These are phyloP conservation scores for Aristolochia californica DNA, from an alignment of 164 flowering plant genomes.

Conservation along the genomic window DNA sequence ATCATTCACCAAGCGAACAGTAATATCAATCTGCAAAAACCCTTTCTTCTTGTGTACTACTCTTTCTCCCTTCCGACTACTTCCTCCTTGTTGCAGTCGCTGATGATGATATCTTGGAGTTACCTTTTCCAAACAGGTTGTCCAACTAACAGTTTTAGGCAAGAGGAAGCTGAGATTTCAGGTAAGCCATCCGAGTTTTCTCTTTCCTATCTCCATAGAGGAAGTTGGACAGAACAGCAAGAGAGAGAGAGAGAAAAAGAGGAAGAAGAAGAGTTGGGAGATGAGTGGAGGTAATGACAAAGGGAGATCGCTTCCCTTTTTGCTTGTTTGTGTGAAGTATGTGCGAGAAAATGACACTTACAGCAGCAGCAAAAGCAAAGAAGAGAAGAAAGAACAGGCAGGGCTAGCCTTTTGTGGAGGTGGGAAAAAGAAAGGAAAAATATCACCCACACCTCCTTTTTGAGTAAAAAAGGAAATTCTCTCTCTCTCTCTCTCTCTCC, in stretches of 20 bases:
- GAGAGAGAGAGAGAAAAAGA: no score
- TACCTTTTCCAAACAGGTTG: no score
- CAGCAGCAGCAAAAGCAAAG: constrained; percentile 14
- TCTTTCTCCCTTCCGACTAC: no score
- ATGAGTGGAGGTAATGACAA: constrained; percentile 5
- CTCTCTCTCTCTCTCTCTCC: no score
- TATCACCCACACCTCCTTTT: no score
- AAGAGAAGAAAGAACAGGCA: constrained; percentile 8
- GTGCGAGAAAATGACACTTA: constrained; percentile 88
- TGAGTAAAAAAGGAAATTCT: no score
- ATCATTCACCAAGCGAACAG: constrained; percentile 86
- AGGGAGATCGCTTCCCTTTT: constrained; percentile 15
- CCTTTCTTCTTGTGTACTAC: neutral
- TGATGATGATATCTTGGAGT: no score
- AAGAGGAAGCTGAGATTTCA: constrained; percentile 3
- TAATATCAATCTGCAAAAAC: no score
- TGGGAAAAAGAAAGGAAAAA: constrained; percentile 5
- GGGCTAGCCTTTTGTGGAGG: constrained; percentile 3
- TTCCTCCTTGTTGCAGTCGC: no score
- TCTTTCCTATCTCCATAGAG: neutral
- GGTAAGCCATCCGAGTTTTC: neutral
- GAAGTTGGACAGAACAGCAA: neutral
- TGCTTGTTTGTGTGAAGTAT: constrained; percentile 74
- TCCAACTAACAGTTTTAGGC: neutral
- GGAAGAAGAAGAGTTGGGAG: neutral